Conservation (phyloP, 2,329 filamentous ascomycete species). For the Calonectria montana region DNA sequence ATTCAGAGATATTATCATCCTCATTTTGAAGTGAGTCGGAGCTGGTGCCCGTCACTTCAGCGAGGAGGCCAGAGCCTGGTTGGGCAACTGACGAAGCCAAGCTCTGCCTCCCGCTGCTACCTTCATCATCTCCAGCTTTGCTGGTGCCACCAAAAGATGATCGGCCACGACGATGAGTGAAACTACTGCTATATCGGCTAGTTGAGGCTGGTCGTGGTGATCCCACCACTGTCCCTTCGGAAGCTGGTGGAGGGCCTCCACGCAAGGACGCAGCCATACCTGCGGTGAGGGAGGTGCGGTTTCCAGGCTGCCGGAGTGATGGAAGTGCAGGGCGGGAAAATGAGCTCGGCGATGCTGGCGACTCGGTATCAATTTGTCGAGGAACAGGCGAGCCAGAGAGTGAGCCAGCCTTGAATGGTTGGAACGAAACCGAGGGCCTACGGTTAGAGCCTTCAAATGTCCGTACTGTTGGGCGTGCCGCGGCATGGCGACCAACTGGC, state of each 20-base stretch:
- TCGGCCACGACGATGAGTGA: conserved; percentile 84
- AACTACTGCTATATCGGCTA: conserved; percentile 93
- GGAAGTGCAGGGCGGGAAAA: conserved; percentile 59
- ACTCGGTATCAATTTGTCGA: conserved; percentile 60
- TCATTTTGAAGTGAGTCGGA: conserved; percentile 78
- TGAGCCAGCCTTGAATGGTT: conserved; percentile 96
- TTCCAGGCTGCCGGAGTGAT: conserved; percentile 67
- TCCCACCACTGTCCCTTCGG: conserved; percentile 74
- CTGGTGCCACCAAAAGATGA: conserved; percentile 81
- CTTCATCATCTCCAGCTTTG: conserved; percentile 75
- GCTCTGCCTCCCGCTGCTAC: conserved; percentile 84
- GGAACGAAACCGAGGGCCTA: conserved; percentile 88
- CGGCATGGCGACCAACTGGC: conserved; percentile 56
- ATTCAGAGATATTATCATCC: conserved; percentile 93
- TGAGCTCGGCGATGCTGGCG: conserved; percentile 67
- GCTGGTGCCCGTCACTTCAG: conserved; percentile 75
- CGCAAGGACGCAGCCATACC: conserved; percentile 81
- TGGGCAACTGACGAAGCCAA: conserved; percentile 75
- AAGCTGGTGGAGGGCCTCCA: conserved; percentile 71
- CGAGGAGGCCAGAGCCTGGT: conserved; percentile 83
- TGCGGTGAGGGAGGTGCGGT: conserved; percentile 78
- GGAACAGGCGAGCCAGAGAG: conserved; percentile 86
- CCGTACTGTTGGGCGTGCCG: conserved; percentile 52
- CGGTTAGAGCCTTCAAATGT: conserved; percentile 68
- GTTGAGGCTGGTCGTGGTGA: conserved; percentile 84